Evolutionary conservation across 495 filamentous ascomycete genomes (phyloP).

Genomic region (Cairneyella variabilis): DNA sequence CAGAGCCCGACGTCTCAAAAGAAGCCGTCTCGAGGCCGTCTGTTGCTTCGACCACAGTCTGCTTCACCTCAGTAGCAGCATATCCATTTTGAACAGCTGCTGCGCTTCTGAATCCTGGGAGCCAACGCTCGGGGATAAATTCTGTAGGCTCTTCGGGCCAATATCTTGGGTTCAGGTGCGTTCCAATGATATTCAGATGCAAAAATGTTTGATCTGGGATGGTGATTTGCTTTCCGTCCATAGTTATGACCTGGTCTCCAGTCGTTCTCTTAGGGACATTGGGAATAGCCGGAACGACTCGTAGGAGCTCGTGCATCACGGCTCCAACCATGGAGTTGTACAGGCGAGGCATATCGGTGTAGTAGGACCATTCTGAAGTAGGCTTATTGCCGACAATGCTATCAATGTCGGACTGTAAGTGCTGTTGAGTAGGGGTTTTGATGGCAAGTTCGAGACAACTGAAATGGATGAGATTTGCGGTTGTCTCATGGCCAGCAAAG

Average conservation of each 20-base stretch:
- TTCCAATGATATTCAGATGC: conserved; percentile 39
- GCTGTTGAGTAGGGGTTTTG: conserved; percentile 50
- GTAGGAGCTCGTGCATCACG: conserved; percentile 64
- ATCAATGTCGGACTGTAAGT: conserved; percentile 61
- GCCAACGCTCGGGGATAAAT: conserved; percentile 57
- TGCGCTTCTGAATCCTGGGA: conserved; percentile 13
- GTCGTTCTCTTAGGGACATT: conserved; percentile 54
- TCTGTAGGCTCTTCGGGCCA: conserved; percentile 30
- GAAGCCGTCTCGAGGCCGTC: background rate
- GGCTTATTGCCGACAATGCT: conserved; percentile 47
- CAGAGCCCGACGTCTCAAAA: conserved; percentile 13
- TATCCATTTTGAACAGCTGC: background rate
- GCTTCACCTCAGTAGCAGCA: conserved; percentile 18
- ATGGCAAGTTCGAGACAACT: conserved; percentile 50
- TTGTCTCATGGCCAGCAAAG: conserved; percentile 70
- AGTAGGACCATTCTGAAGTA: conserved; percentile 57
- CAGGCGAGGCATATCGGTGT: conserved; percentile 27
- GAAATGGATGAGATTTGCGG: conserved; percentile 65
- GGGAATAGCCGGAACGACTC: conserved; percentile 56
- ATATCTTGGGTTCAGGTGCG: conserved; percentile 58
- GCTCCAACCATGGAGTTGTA: conserved; percentile 61
- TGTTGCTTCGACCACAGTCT: conserved; percentile 22
- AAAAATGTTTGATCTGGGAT: conserved; percentile 46
- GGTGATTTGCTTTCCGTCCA: conserved; percentile 45
- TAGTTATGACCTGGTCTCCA: conserved; percentile 47